Evolutionary conservation across 23 red algal species (phyloP).

Genomic region (Chondrus crispus): DNA sequence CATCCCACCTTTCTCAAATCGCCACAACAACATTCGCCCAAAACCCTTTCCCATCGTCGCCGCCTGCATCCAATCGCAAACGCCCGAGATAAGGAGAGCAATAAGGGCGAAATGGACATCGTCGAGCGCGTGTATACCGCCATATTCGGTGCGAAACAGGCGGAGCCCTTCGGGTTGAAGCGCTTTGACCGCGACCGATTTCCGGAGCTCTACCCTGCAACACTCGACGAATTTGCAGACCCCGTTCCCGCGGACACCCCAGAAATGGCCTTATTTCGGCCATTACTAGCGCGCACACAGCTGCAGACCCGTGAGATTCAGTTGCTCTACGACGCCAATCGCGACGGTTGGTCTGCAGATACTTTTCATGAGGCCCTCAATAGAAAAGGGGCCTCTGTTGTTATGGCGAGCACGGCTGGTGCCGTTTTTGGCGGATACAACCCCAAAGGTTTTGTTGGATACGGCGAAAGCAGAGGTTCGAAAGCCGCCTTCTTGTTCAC

Average conservation of each 20-base stretch:
- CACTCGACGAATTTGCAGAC: slow-evolving; percentile 65
- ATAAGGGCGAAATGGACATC: slow-evolving; percentile 25
- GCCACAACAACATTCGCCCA: neutral
- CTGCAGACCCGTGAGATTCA: slow-evolving; percentile 39
- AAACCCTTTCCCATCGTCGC: neutral
- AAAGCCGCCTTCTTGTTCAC: slow-evolving; percentile 79
- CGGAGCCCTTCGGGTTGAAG: slow-evolving; percentile 67
- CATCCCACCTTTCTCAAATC: no score
- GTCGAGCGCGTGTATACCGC: slow-evolving; percentile 53
- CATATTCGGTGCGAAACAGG: slow-evolving; percentile 63
- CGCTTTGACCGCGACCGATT: slow-evolving; percentile 83
- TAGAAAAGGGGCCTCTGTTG: slow-evolving; percentile 50
- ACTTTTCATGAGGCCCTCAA: slow-evolving; percentile 58
- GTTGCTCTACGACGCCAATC: slow-evolving; percentile 65
- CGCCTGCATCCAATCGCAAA: neutral
- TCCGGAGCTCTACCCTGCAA: slow-evolving; percentile 75
- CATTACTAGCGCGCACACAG: slow-evolving; percentile 70
- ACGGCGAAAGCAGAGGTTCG: slow-evolving; percentile 70
- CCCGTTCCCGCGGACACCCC: slow-evolving; percentile 26
- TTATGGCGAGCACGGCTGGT: slow-evolving; percentile 28
- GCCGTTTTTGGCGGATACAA: slow-evolving; percentile 69
- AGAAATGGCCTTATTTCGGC: slow-evolving; percentile 60
- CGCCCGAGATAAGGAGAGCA: neutral
- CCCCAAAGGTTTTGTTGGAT: slow-evolving; percentile 83
- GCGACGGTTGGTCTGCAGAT: slow-evolving; percentile 67